Percentiles rank a stretch among this genome's conserved stretches.
These are phyloP conservation scores for Vigna nakashimae DNA, from an alignment of 306 rosid species.

Conservation along the genomic window DNA sequence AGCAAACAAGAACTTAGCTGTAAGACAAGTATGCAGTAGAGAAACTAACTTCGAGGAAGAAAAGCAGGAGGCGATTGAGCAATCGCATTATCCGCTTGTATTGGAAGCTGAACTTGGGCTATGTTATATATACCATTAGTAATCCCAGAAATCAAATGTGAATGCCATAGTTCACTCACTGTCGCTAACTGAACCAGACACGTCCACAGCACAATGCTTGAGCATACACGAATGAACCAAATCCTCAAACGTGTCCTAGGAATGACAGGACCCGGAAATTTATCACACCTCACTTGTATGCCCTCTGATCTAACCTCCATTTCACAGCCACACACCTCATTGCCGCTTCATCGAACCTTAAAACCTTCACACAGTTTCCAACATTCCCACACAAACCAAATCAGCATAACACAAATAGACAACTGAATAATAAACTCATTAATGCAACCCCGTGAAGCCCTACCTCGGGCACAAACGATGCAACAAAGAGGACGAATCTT, in stretches of 20 bases:
- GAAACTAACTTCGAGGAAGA: constrained; percentile 74
- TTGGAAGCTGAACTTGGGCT: constrained; percentile 48
- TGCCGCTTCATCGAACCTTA: constrained; percentile 75
- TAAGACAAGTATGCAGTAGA: constrained; percentile 14
- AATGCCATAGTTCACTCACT: constrained; percentile 87
- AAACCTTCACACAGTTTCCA: constrained; percentile 43
- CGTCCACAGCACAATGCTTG: constrained; percentile 94
- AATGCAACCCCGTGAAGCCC: constrained; percentile 38
- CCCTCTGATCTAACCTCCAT: constrained; percentile 96
- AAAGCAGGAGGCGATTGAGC: constrained; percentile 57
- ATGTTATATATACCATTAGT: constrained; percentile 69
- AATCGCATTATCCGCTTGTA: constrained; percentile 36
- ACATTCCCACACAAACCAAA: constrained; percentile 32
- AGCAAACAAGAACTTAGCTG: constrained; percentile 1
- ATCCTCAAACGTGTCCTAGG: constrained; percentile 85
- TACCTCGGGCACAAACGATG: constrained; percentile 44
- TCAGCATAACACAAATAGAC: constrained; percentile 11
- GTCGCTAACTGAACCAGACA: constrained; percentile 91
- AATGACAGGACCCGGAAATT: constrained; percentile 71
- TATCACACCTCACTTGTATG: constrained; percentile 72
- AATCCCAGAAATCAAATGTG: constrained; percentile 76
- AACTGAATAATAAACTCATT: neutral
- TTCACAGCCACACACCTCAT: constrained; percentile 70
- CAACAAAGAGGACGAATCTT: constrained; percentile 19
- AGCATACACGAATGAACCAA: constrained; percentile 87